Evolutionary conservation across 2,329 filamentous ascomycete genomes (phyloP).

Genomic region (Beauveria scarabaeidicola): DNA sequence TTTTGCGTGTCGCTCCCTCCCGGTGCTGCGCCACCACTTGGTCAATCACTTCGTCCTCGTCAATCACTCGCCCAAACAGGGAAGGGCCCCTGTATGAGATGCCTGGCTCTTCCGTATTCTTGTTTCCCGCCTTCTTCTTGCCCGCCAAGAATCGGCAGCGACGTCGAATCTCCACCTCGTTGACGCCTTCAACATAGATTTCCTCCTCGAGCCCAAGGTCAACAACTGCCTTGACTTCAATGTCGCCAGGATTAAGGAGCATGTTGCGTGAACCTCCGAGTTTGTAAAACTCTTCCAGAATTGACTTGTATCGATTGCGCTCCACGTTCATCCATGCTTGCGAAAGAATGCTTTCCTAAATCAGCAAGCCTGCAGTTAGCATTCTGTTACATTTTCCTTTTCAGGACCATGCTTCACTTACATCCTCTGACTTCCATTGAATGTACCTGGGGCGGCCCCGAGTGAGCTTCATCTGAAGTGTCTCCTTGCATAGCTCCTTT

Average conservation of each 20-base stretch:
- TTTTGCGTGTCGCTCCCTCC: constrained; percentile 19
- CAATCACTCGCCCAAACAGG: not conserved
- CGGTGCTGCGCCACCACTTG: constrained; percentile 20
- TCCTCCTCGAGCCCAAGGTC: constrained; percentile 1
- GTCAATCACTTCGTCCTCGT: constrained; percentile 27
- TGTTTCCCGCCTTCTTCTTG: not conserved
- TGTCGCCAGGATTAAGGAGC: constrained; percentile 2
- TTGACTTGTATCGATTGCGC: not conserved
- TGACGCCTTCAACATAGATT: constrained; percentile 9
- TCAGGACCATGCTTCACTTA: constrained; percentile 26
- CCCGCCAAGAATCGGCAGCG: constrained; percentile 3
- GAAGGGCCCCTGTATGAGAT: constrained; percentile 9
- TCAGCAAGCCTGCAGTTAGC: not conserved
- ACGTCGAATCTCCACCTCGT: constrained; percentile 2
- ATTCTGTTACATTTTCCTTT: not conserved
- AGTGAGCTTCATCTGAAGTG: constrained; percentile 49
- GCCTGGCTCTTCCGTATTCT: constrained; percentile 16
- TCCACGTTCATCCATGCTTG: constrained; percentile 3
- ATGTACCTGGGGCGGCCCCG: constrained; percentile 41
- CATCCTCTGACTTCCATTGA: constrained; percentile 41
- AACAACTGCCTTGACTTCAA: constrained; percentile 1
- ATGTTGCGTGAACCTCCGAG: constrained; percentile 8
- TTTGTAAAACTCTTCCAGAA: not conserved
- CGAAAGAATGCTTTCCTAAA: not conserved
- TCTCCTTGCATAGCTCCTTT: constrained; percentile 35